Evolutionary conservation across 2,329 filamentous ascomycete genomes (phyloP).

Genomic region (Cryoendolithus antarcticus): DNA sequence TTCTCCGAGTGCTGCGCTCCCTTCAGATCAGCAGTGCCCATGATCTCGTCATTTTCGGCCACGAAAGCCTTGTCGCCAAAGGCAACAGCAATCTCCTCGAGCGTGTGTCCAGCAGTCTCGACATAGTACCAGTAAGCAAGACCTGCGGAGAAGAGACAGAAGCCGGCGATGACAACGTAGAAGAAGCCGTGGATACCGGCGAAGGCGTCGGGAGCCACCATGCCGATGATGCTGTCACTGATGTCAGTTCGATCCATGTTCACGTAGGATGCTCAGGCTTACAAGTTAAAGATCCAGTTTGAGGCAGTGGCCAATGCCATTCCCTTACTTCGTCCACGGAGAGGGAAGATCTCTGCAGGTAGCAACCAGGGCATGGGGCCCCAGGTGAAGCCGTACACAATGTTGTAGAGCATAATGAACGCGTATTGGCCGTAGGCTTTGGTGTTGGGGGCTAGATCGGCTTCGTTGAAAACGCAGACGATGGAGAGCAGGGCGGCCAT

Average conservation of each 20-base stretch:
- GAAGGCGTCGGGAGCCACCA: conserved; percentile 32
- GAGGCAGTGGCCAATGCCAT: conserved; percentile 68
- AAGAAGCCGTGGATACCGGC: conserved; percentile 31
- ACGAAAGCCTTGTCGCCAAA: conserved; percentile 32
- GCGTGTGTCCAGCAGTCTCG: conserved; percentile 27
- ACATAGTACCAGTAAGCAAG: conserved; percentile 31
- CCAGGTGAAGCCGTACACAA: conserved; percentile 85
- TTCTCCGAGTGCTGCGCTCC: background rate
- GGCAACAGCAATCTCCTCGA: conserved; percentile 29
- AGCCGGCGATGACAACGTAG: conserved; percentile 31
- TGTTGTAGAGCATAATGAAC: conserved; percentile 94
- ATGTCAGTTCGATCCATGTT: conserved; percentile 21
- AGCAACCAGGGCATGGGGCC: conserved; percentile 94
- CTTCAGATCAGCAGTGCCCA: conserved; percentile 4
- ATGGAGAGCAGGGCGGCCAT: conserved; percentile 76
- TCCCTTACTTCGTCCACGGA: conserved; percentile 90
- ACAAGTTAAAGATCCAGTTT: conserved; percentile 33
- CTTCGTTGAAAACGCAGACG: conserved; percentile 68
- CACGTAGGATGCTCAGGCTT: conserved; percentile 27
- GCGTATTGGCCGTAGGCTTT: conserved; percentile 76
- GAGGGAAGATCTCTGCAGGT: conserved; percentile 83
- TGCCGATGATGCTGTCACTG: conserved; percentile 27
- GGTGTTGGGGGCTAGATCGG: conserved; percentile 62
- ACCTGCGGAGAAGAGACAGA: conserved; percentile 27
- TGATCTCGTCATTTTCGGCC: conserved; percentile 10